Evolutionary conservation across 2,329 filamentous ascomycete genomes (phyloP).

Genomic region (Pseudopyricularia javanii): DNA sequence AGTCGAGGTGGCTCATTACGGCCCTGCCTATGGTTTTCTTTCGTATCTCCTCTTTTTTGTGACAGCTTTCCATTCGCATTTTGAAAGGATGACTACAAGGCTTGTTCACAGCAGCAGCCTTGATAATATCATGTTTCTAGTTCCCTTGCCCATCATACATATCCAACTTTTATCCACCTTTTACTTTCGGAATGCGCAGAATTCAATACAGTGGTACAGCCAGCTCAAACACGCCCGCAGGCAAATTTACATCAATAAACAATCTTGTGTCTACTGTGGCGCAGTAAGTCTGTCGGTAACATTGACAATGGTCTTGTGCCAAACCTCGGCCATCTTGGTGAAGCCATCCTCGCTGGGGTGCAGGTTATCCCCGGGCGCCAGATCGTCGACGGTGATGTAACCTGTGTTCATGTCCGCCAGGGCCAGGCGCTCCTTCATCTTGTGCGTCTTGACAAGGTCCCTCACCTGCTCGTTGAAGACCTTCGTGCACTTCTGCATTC

Average conservation of each 20-base stretch:
- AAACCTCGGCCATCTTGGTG: constrained; percentile 2
- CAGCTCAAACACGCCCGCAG: neutral
- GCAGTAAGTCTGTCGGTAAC: neutral
- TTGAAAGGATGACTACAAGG: no score
- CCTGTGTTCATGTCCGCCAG: constrained; percentile 4
- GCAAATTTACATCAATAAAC: neutral
- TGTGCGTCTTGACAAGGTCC: neutral
- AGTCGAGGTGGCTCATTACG: no score
- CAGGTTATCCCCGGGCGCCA: constrained; percentile 1
- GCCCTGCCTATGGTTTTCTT: no score
- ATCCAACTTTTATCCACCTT: no score
- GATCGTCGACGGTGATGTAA: constrained; percentile 3
- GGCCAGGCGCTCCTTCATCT: neutral
- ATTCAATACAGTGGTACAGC: no score
- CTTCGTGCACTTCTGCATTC: neutral
- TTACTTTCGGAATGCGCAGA: no score
- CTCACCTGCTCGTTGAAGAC: constrained; percentile 1
- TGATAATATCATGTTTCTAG: no score
- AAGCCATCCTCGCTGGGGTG: constrained; percentile 1
- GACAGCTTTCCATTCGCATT: no score
- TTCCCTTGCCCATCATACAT: no score
- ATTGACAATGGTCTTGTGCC: neutral
- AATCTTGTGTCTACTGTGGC: neutral
- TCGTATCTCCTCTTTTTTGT: no score
- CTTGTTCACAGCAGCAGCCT: no score